phyloP scores from a whole-genome alignment of 768 basidiomycete species.

The Lactifluus hygrophoroides region DNA sequence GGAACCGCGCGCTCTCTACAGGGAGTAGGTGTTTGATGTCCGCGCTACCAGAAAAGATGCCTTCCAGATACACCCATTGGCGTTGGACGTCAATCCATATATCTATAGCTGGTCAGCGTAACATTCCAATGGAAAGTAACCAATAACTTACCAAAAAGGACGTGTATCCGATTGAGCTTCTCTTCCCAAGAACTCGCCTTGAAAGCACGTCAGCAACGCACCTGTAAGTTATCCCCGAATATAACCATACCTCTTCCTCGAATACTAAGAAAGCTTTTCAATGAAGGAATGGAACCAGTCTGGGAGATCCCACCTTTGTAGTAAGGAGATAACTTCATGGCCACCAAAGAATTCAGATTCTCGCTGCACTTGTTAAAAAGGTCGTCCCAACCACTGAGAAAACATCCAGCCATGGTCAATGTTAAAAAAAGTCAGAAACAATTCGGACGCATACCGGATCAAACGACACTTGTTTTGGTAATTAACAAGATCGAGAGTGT shows the following conservation, averaged over 20 bases:
- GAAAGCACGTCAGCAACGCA: conserved; percentile 11
- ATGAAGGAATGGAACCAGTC: conserved; percentile 4
- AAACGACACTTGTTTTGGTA: conserved; percentile 98
- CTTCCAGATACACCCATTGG: conserved; percentile 99
- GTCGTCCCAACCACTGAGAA: conserved; percentile 86
- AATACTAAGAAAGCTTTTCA: conserved; percentile 47
- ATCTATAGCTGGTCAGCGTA: conserved; percentile 39
- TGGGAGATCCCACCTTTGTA: conserved; percentile 70
- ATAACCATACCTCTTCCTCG: conserved; percentile 63
- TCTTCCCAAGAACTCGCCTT: conserved; percentile 92
- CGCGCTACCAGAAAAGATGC: conserved; percentile 98
- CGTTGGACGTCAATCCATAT: conserved; percentile 99
- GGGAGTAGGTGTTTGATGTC: conserved; percentile 99
- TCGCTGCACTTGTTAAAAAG: conserved; percentile 96
- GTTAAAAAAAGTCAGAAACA: background rate
- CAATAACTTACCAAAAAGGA: conserved; percentile 71
- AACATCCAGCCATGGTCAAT: background rate
- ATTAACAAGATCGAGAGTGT: conserved; percentile 91
- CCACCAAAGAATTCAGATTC: conserved; percentile 89
- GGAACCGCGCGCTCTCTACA: conserved; percentile 94
- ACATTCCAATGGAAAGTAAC: background rate
- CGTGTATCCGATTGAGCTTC: conserved; percentile 92
- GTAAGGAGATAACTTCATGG: conserved; percentile 98
- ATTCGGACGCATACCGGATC: conserved; percentile 50
- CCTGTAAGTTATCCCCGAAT: background rate